Base-by-base conservation (phyloP, 2,329 filamentous ascomycete genomes). In the Aspergillus vadensis region DNA sequence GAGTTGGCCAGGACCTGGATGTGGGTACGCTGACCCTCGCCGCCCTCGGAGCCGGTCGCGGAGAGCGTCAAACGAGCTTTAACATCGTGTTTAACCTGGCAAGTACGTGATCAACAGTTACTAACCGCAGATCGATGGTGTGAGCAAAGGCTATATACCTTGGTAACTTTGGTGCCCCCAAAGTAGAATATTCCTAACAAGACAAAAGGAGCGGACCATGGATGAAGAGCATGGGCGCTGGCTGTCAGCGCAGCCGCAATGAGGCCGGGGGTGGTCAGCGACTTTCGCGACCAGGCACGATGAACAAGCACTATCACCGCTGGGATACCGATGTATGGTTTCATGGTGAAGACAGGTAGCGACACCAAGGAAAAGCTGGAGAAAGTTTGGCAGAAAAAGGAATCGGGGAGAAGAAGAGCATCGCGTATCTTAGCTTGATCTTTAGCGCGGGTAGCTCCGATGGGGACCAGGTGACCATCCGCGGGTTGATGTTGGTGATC, bases 1-100 rank as follows among this genome's bases (percentile, higher is more conserved):
- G 92, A 96, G 77, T 98, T 98, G 50, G 93, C 92, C 25, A 98
- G 82, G 9, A 98, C 91, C 83, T 98, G 94, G 32, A 95, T 81
- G 74, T 96, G 89, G 12, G 88, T 96, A 60, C 94, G 85, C 6
- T 92, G 85, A 0, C 91, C 91, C 76, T 97, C 93, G 61, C 91
- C 91, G 51, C 90, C 91, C 17, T 73, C 67, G 15, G 84, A 81
- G 60, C 92, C 93, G 49, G 85, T 85, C 2, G 92, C 86, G 50
- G 88, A 88, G 61, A 96, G 79, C 0, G 95, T 98, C 67, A 98
- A 81, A 41, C 83, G 85, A 2, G 90, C 86, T 79, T 99, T 99
- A 70, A 92, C 81, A 65, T 91, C 85, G 73, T 97, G 89, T 76
- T 98, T 97, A 69, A 97, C 84, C 88, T 94, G 65, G 9, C 51